Evolutionary conservation across 2,329 filamentous ascomycete genomes (phyloP), one percentile per base, ranked within the genome.

Genomic region (Curvularia spicifera): DNA sequence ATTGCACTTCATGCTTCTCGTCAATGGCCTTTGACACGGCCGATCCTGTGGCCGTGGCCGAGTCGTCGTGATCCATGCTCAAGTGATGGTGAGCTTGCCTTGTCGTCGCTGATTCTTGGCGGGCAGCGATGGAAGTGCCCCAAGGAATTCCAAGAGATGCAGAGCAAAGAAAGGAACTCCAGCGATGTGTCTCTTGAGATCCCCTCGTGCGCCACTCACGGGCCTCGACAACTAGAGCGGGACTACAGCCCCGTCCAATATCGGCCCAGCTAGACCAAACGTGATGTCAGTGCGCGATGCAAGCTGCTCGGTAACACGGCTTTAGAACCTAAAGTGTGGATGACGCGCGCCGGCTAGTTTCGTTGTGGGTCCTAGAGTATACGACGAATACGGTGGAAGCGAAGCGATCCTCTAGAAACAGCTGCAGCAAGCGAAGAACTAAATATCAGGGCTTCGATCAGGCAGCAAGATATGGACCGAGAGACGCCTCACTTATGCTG

Each of bases 1-100:
- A 57, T 10, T 52, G 47, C 26, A 63, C 55, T 33, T 60, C 63
- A 64, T 62, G 61, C 54, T 72, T 73, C 60, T 75, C 69, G 20
- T 67, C 64, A 10, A 65, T 45, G 22, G 61, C 61, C 51, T 48
- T 67, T 12, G 66, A 58, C 18, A 67, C 54, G 49, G 60, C 63
- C 51, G 50, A 56, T 15, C 60, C 64, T 5, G 64, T 58, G 44
- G 59, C 61, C 49, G 57, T 54, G 20, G 55, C 40, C 47, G 57
- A 56, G 44, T 57, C 55, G 46, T 55, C 60, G 54, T 61, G 57
- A 6, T 63, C 63, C 62, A 60, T 57, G 60, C 48, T 63, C 57
- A 22, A 51, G 52, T 44, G 15, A 31, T 52, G 33, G 37, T 42
- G 55, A 55, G 56, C 60, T 53, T 59, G 39, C 51, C 56, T 53